Evolutionary conservation across 768 basidiomycete genomes (phyloP), one percentile per base, ranked within the genome.

Genomic region (Pleurotus citrinopileatus): DNA sequence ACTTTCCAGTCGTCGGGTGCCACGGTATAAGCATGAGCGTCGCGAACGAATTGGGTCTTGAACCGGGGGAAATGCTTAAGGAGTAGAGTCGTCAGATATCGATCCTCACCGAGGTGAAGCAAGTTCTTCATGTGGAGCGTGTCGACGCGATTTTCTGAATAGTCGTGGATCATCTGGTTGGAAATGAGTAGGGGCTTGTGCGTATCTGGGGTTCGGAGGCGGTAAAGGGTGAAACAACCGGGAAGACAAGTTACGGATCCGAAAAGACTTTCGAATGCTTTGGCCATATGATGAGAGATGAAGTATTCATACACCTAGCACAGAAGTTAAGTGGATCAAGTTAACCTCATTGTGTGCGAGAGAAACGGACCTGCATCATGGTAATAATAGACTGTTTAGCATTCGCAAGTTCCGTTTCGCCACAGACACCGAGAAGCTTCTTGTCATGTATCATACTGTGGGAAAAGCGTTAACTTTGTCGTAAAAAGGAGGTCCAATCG

Each of bases 101-200:
- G 94, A 87, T 99, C 97, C 78, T 99, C 97, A 72, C 97, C 96
- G 10, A 98, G 88, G 61, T 96, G 94, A 44, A 98, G 76, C 53
- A 99, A 75, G 63, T 99, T 99, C 83, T 99, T 99, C 89, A 95
- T 96, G 70, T 98, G 97, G 27, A 99, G 70, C 0, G 97, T 99
- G 64, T 98, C 94, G 61, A 98, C 94, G 15, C 93, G 89, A 59
- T 94, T 96, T 68, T 97, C 94, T 5, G 92, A 90, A 66, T 98
- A 98, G 67, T 96, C 95, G 43, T 86, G 78, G 56, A 98, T 84
- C 64, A 99, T 80, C 59, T 88, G 84, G 63, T 94, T 95, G 27
- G 93, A 87, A 64, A 98, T 87, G 64, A 99, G 80, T 17, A 99
- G 74, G 0, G 97, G 97, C 70, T 97, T 95, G 73, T 95, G 91